phyloP scores from a whole-genome alignment of 2,329 filamentous ascomycete genomes.

The Metarhizium rileyi region DNA sequence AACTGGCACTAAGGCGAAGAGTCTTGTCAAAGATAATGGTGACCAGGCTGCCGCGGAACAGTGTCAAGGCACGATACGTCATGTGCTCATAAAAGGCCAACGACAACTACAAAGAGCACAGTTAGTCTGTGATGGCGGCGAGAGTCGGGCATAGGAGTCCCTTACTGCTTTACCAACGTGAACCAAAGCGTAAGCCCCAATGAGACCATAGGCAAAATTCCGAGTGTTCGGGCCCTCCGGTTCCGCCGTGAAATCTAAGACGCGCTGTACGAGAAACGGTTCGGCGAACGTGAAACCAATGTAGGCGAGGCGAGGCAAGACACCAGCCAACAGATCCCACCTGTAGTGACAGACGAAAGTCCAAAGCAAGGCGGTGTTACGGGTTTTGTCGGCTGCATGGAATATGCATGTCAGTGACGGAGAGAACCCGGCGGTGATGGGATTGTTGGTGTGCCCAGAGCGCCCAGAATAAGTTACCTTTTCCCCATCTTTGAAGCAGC shows the following conservation, averaged over 20 bases:
- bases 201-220: conserved; percentile 8
- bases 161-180: conserved; percentile 13
- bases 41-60: conserved; percentile 13
- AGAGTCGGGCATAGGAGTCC: not conserved
- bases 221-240: not conserved
- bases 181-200: conserved; percentile 11
- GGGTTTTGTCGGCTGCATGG: not conserved
- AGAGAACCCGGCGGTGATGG: not conserved
- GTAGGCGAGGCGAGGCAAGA: conserved; percentile 14
- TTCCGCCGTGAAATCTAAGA: not conserved
- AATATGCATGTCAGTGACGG: not conserved
- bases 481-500: not conserved
- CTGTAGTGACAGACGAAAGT: not conserved
- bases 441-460: too few species aligned
- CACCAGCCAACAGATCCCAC: not conserved
- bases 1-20: conserved; percentile 8
- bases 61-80: conserved; percentile 12
- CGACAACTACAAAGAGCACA: not conserved
- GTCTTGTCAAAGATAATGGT: conserved; percentile 13
- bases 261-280: conserved; percentile 17
- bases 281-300: conserved; percentile 20
- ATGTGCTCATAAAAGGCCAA: conserved; percentile 9
- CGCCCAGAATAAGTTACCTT: not conserved
- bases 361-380: not conserved
- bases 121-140: not conserved